These are phyloP conservation scores for Neofusicoccum sp. DNA, from an alignment of 2,329 filamentous ascomycete genomes.

Conservation along the genomic window DNA sequence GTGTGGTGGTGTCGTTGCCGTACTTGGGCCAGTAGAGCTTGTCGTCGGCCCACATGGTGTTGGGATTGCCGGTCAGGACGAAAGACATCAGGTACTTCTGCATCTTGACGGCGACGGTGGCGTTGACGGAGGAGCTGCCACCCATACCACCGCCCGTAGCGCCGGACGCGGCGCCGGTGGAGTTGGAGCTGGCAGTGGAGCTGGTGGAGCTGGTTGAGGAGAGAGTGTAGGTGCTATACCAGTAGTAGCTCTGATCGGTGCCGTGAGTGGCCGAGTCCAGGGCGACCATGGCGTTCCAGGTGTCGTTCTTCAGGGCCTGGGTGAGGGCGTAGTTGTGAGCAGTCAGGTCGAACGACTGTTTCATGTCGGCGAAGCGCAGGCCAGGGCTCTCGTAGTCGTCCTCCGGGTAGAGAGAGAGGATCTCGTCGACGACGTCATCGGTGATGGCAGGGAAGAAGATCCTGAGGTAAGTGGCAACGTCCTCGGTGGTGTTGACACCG, in stretches of 20 bases:
- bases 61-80: conserved; percentile 34
- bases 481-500: conserved; percentile 37
- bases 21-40: conserved; percentile 40
- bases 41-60: conserved; percentile 36
- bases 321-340: conserved; percentile 40
- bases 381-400: conserved; percentile 38
- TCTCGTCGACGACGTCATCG: conserved; percentile 35
- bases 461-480: conserved; percentile 35
- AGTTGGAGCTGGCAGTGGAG: conserved; percentile 27
- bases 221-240: conserved; percentile 26
- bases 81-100: conserved; percentile 37
- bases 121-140: conserved; percentile 11
- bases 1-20: conserved; percentile 26
- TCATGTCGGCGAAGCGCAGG: conserved; percentile 41
- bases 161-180: conserved; percentile 2
- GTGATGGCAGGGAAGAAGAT: conserved; percentile 41
- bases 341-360: conserved; percentile 40
- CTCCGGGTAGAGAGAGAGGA: conserved; percentile 37
- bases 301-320: conserved; percentile 39
- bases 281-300: conserved; percentile 41
- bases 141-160: conserved; percentile 1
- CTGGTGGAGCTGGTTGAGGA: background rate
- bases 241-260: conserved; percentile 43
- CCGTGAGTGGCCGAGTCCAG: conserved; percentile 38
- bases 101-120: conserved; percentile 29